Evolutionary conservation across 1,139 yeast genomes (phyloP).

Genomic region (Candida smagusa): DNA sequence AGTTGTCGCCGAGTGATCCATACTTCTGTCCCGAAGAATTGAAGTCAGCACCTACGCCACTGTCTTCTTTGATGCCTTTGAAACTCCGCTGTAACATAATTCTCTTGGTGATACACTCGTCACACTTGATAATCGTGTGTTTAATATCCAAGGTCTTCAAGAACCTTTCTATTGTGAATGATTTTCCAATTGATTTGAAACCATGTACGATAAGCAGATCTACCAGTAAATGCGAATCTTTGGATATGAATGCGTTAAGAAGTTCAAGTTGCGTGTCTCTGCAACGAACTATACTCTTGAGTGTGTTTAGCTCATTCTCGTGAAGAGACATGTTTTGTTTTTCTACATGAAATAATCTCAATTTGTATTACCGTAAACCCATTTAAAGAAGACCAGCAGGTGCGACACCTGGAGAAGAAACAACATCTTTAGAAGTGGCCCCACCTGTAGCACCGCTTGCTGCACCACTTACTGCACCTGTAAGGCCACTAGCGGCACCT

Average conservation of each 20-base stretch:
- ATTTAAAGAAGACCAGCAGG: neutral
- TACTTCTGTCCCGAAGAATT: constrained; percentile 6
- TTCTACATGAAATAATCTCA: neutral
- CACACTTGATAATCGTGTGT: constrained; percentile 32
- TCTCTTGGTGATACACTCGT: constrained; percentile 38
- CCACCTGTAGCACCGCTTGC: neutral
- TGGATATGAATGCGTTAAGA: constrained; percentile 25
- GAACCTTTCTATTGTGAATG: constrained; percentile 27
- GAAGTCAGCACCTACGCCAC: constrained; percentile 16
- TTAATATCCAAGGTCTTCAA: constrained; percentile 22
- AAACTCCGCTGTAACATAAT: constrained; percentile 39
- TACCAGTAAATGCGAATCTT: constrained; percentile 19
- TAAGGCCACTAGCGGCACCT: neutral
- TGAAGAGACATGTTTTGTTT: constrained; percentile 3
- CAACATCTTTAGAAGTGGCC: neutral
- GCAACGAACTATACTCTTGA: constrained; percentile 10
- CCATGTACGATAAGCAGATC: constrained; percentile 39
- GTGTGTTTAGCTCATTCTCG: constrained; percentile 2
- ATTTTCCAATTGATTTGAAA: constrained; percentile 40
- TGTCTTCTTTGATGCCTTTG: constrained; percentile 26
- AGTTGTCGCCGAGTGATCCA: constrained; percentile 36
- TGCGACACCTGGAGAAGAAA: neutral
- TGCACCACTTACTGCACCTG: neutral
- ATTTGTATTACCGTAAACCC: neutral
- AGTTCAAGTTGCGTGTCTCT: constrained; percentile 29